Base-by-base conservation (phyloP, 768 basidiomycete species). In the Psilocybe sp. region DNA sequence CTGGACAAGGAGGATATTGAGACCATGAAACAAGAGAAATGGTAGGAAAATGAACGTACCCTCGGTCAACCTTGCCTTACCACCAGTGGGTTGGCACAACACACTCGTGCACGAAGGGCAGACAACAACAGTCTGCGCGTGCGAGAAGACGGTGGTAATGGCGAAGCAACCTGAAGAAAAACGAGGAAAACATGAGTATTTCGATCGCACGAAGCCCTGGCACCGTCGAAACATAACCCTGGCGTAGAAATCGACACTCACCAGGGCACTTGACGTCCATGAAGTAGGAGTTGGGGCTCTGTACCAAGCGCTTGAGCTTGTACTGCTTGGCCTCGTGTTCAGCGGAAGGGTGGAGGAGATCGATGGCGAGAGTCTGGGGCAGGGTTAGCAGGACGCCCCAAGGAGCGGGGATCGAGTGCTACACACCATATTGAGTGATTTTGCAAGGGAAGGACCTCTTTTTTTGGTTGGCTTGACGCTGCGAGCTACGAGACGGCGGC, bases 221-320 rank as follows among this genome's bases (percentile, higher is more conserved):
- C 36, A 18, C 23, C 4, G 23, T 28, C 23, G 23, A 28, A 28
- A 28, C 23, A 28, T 28, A 28, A 28, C 23, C 23, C 23, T 28
- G 23, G 23, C 23, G 7, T 28, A 15, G 46, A 34, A 42, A 41
- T 47, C 43, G 39, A 33, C 20, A 74, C 85, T 52, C 54, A 92
- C 92, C 94, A 62, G 96, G 87, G 76, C 96, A 98, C 75, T 98
- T 99, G 63, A 98, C 95, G 65, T 99, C 97, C 97, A 99, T 98
- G 77, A 98, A 98, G 77, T 92, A 98, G 33, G 96, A 98, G 76
- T 98, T 93, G 58, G 97, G 97, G 46, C 87, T 87, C 75, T 98
- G 97, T 61, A 99, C 97, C 63, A 98, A 87, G 70, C 94, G 88
- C 84, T 99, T 98, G 72, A 98, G 90, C 82, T 98, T 98, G 89